Percentiles rank a stretch among this genome's conserved stretches.
These are phyloP conservation scores for Pichia sp. DNA, from an alignment of 1,139 yeast genomes.

Conservation along the genomic window DNA sequence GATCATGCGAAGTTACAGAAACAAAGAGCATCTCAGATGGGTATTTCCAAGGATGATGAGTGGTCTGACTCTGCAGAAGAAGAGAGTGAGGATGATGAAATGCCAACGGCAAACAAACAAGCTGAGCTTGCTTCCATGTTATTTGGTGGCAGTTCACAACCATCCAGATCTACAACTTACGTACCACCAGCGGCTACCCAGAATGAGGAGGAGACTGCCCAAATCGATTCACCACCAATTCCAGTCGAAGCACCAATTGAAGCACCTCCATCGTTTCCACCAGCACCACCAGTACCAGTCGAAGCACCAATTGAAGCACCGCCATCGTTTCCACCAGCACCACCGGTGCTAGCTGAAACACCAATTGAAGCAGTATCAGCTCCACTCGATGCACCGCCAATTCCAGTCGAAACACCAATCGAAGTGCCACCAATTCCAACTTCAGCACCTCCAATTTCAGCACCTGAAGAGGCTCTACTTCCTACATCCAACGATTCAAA, in stretches of 20 bases:
- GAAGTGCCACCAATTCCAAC: slow-evolving; percentile 8
- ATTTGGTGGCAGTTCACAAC: slow-evolving; percentile 34
- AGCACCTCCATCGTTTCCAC: neutral
- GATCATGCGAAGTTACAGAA: slow-evolving; percentile 54
- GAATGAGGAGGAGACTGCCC: neutral
- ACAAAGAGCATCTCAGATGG: slow-evolving; percentile 62
- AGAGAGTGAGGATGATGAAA: slow-evolving; percentile 39
- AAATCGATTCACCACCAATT: neutral
- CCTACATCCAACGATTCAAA: slow-evolving; percentile 1
- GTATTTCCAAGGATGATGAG: slow-evolving; percentile 39
- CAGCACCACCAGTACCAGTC: neutral
- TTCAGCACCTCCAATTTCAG: neutral
- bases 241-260: neutral
- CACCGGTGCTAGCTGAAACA: slow-evolving; percentile 33
- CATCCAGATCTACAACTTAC: slow-evolving; percentile 16
- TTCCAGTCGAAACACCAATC: neutral
- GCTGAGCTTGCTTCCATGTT: slow-evolving; percentile 50
- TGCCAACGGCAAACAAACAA: slow-evolving; percentile 42
- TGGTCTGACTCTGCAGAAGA: slow-evolving; percentile 43
- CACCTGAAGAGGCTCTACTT: neutral
- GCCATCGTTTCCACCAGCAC: slow-evolving; percentile 1
- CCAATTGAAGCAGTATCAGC: slow-evolving; percentile 30
- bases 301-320: slow-evolving; percentile 1
- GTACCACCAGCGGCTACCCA: slow-evolving; percentile 12
- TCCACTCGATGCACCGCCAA: neutral